Base-by-base conservation (phyloP, 192 early-diverging fungal species). In the Coemansia sp. region DNA sequence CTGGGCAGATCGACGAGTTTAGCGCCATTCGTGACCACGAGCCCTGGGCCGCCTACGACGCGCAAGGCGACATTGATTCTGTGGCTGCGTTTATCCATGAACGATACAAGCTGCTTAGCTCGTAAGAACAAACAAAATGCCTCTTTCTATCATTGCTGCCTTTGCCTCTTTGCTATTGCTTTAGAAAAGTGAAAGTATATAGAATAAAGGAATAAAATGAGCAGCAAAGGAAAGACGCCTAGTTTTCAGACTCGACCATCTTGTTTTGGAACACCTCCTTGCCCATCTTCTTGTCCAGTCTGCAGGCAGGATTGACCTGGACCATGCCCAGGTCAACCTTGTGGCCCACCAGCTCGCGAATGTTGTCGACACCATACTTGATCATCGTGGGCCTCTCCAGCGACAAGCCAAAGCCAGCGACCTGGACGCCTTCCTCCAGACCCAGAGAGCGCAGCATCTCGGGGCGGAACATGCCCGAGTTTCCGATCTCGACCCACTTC, bases 401-500 rank as follows among this genome's bases (percentile, higher is more conserved):
- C 59, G 92, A 90, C 58, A 99, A 83, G 71, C 97, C 97, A 91
- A 96, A 99, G 6, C 94, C 97, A 81, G 95, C 95, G 48, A 99
- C 97, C 65, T 88, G 84, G 4, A 99, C 93, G 81, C 92, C 95
- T 34, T 90, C 85, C 54, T 92, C 92, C 29, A 99, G 78, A n/a
- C 97, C 97, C 76, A 99, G 82, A 53, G 97, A 90, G 19, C 87
- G 83, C 69, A 98, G 85, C 95, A 99, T 96, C 78, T 99, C 97
- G 9, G 97, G 97, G 35, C 97, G 93, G 90, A 99, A 99, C 94
- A 99, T 97, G 56, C 97, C 97, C 23, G 89, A 91, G 88, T 99
- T 99, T 54, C 97, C 96, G 50, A 97, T 89, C 81, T 97, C 95
- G 32, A 97, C 90, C 91, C 93, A 98, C 69, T 87, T 87, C 51